Percentiles rank a stretch among this genome's conserved stretches.
Evolutionary conservation across 768 basidiomycete genomes (phyloP).

Genomic region (Plicaturopsis crispa): DNA sequence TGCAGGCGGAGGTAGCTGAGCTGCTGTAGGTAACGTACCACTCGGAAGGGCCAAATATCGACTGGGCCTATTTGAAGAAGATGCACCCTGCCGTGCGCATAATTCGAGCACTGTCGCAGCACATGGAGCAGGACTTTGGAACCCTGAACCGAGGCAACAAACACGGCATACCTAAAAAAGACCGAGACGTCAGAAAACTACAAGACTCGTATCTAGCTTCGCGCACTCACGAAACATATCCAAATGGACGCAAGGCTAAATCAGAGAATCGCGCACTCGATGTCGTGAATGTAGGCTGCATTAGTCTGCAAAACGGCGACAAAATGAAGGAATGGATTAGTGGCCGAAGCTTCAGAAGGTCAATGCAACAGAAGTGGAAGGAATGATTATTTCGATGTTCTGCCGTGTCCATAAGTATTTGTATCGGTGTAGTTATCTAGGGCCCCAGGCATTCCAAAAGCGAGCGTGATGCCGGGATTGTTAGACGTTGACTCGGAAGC

Average conservation of each 20-base stretch:
- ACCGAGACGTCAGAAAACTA: conserved; percentile 9
- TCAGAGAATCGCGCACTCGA: neutral
- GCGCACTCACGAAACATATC: conserved; percentile 9
- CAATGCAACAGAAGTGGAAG: too few relatives aligned
- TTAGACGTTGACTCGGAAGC: too few relatives aligned
- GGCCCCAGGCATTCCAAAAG: too few relatives aligned
- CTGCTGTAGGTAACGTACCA: too few relatives aligned
- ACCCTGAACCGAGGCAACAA: conserved; percentile 7
- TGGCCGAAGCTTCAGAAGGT: neutral
- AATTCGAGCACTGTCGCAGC: conserved; percentile 7
- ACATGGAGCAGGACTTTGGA: conserved; percentile 11
- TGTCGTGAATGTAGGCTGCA: neutral
- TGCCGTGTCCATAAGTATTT: too few relatives aligned
- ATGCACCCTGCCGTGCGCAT: conserved; percentile 12
- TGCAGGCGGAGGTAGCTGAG: too few relatives aligned
- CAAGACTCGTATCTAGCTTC: conserved; percentile 13
- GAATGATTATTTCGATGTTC: too few relatives aligned
- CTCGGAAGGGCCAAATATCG: conserved; percentile 13
- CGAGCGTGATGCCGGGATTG: too few relatives aligned
- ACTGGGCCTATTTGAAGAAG: conserved; percentile 14
- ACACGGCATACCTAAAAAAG: conserved; percentile 11
- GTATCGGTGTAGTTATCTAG: too few relatives aligned
- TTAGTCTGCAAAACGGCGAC: neutral
- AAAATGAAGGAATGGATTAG: neutral
- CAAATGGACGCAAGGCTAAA: neutral